phyloP scores from a whole-genome alignment of 2,329 filamentous ascomycete species.

The Passalora sequoiae region DNA sequence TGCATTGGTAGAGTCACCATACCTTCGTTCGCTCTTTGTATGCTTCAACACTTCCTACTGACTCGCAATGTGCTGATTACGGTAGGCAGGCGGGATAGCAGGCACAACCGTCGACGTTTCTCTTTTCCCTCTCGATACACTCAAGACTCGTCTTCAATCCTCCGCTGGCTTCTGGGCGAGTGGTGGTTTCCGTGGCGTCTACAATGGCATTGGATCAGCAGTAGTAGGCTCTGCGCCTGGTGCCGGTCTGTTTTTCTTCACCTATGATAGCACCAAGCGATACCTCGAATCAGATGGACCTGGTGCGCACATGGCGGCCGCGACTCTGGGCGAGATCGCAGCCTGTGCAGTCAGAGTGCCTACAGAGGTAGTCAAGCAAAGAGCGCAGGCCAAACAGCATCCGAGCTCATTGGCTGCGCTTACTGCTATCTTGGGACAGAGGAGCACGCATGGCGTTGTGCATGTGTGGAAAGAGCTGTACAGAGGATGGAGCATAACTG shows the following conservation, averaged over 20 bases:
- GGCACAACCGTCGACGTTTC: constrained; percentile 95
- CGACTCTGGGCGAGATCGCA: constrained; percentile 79
- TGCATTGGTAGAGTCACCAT: constrained; percentile 41
- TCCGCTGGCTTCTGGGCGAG: constrained; percentile 68
- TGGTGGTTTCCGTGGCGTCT: constrained; percentile 87
- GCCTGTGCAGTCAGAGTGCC: constrained; percentile 90
- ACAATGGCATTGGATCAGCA: constrained; percentile 84
- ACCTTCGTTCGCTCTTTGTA: constrained; percentile 45
- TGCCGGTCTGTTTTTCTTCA: constrained; percentile 85
- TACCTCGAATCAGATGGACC: constrained; percentile 28
- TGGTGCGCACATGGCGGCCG: constrained; percentile 71
- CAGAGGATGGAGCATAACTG: constrained; percentile 83
- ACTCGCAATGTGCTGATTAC: constrained; percentile 9
- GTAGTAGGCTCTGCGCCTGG: constrained; percentile 88
- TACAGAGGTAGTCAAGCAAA: constrained; percentile 94
- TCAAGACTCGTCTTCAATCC: constrained; percentile 95
- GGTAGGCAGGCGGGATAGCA: constrained; percentile 76
- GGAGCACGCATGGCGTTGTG: constrained; percentile 37
- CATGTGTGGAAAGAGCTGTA: constrained; percentile 80
- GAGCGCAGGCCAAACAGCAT: constrained; percentile 82
- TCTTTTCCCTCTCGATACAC: constrained; percentile 94
- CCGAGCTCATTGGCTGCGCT: constrained; percentile 64
- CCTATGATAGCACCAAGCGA: constrained; percentile 30
- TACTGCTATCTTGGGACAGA: constrained; percentile 56
- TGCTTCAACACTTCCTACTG: constrained; percentile 9